Evolutionary conservation across 208 protist genomes (phyloP), one percentile per base, ranked within the genome.

Genomic region (Acanthamoeba divionensis): DNA sequence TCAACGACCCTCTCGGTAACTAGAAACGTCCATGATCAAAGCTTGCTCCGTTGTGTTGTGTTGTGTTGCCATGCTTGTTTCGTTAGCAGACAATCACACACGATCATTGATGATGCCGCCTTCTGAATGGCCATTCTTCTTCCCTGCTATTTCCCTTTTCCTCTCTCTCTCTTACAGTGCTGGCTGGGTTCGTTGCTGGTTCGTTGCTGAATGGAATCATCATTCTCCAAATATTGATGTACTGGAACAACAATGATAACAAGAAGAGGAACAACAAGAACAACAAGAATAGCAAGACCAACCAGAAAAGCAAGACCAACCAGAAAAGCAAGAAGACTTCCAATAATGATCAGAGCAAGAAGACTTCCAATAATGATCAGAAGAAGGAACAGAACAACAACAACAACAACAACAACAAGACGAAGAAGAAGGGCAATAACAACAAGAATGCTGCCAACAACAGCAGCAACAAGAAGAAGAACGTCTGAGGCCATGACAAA

Each of bases 191-290:
- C 79, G 10, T 54, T 12, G 57, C 75, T 36, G 91, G 91, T 48
- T 33, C 90, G 33, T 15, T 62, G 10, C 86, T 93, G 55, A 93
- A 93, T 55, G 33, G 24, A n/a, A n/a, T 91, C 24, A 91, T 93
- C 54, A 29, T 93, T 31, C 44, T n/a, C 36, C 91, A 92, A 47
- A 92, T 93, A 36, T 29, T 93, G 18, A 5, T 89, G 2, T 93
- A 93, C 87, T 86, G 91, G 60, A 93, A 85, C 82, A 55, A 75
- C 69, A 31, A 45, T 54, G 31, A 41, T 18, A 36, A 21, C 62
- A 57, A 88, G 33, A 1, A 41, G n/a, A 7, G 10, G 15, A 21
- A 10, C 80, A 90, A 90, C 47, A 13, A 13, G 60, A 33, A 15
- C 48, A 7, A 13, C 77, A 75, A 75, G 10, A 2, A 24, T 55